Base-by-base conservation (phyloP, 2,329 filamentous ascomycete species). In the Fusarium cyanostomum region DNA sequence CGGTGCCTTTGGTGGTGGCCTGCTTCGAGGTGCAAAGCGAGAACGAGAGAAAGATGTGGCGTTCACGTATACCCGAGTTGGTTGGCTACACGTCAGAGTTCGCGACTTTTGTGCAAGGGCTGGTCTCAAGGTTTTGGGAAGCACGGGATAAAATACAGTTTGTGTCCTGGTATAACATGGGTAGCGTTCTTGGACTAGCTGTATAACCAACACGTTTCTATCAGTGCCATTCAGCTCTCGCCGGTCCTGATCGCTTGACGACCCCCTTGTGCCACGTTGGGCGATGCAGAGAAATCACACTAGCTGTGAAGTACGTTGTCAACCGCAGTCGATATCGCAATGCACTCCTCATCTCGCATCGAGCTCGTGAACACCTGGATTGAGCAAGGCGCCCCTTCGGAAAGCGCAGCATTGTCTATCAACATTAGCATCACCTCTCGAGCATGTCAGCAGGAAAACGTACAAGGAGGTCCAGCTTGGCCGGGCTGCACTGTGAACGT, bases 291-390 rank as follows among this genome's bases (percentile, higher is more conserved):
- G 6, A 30, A 5, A 49, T 24, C 3, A 7, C 5, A 7, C 9
- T 56, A 43, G 5, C 21, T 42, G 11, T 58, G 13, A 48, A 27
- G 26, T 18, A 58, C 3, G 4, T 33, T 12, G 21, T 69, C 62
- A 5, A 67, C 26, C 71, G 57, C 9, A 2, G 34, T 51, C 7
- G 64, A 52, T 8, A 62, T 41, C 2, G 62, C 55, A 9, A 80
- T 61, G 45, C 77, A 79, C 56, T 83, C 79, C 59, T 84, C 82
- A 16, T 84, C 82, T 42, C 78, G 76, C 72, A 82, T 78, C 1
- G 75, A 74, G 8, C 77, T 78, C 0, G 81, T 76, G 16, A 81
- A 68, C 4, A 85, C 60, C 60, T 85, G 81, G 5, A 85, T 64
- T 4, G 80, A 74, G 16, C 78, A 79, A 0, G 82, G 81, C 4